Evolutionary conservation across 1,284 basidiomycete species (phyloP), one percentile per base, ranked within the genome.

Genomic region (Stygiomarasmius scandens): DNA sequence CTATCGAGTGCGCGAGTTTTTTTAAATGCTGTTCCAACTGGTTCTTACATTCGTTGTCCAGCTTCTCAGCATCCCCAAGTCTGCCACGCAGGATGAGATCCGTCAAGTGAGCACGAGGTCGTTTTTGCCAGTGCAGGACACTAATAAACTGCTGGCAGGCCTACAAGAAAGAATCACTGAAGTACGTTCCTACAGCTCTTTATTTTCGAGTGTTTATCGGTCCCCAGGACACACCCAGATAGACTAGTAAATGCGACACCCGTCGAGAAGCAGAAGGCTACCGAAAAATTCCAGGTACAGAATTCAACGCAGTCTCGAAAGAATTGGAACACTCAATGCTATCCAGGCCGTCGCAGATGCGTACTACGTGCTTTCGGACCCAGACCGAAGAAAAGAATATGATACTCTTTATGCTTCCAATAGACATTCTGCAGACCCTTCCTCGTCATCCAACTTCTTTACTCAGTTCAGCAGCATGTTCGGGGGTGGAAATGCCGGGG

Each of bases 351-450:
- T 98, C 59, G 94, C 96, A 51, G 95, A 98, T 75, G 96, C 96
- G 10, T 98, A 98, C 77, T 98, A 95, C 71, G 92, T 97, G 8
- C 84, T 98, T 24, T 96, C 93, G 0, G 93, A 98, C 73, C 73
- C 85, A 1, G 78, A 86, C 44, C 80, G 95, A 53, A 83, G 91
- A 54, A 77, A 71, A 63, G 95, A 98, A 73, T 98, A 98, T 68
- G 94, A 96, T 66, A 65, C 69, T 0, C 77, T 95, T 3, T 86
- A 92, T 71, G 65, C 77, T 3, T 72, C 70, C 16, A 68, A 75
- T 41, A 82, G 86, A 64, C 81, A 74, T 56, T 82, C 83, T 12
- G 75, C 74, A 32, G 82, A 90, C 62, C 89, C 93, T 16, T 78
- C 77, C 36, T 80, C 90, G 0, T 90, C 89, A 1, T 77, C 82